A percentile compares a stretch with the other conserved stretches of the same genome.
Evolutionary conservation across 169 alveolate genomes (phyloP).

Genomic region (Cyclospora cayetanensis): DNA sequence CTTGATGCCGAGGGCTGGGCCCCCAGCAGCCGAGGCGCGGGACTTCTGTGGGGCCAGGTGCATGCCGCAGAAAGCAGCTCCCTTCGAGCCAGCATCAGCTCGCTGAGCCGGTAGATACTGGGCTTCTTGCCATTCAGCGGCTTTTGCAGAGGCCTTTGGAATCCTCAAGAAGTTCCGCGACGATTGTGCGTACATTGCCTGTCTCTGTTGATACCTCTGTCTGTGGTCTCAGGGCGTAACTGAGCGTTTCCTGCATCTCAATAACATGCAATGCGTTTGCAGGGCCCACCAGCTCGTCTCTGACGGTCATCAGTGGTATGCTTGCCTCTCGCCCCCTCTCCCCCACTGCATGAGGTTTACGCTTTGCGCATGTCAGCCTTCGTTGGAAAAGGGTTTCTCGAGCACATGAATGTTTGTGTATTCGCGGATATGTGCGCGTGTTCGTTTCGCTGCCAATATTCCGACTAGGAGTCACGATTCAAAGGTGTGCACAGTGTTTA

Average conservation of each 20-base stretch:
- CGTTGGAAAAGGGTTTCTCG: not conserved
- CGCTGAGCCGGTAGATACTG: too few relatives aligned
- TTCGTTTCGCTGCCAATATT: not conserved
- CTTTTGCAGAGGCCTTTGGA: too few relatives aligned
- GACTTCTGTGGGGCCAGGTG: constrained; percentile 37
- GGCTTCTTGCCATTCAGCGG: too few relatives aligned
- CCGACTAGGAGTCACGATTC: constrained; percentile 86
- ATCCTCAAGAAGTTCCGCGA: too few relatives aligned
- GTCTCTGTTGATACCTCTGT: not conserved
- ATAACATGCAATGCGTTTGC: constrained; percentile 94
- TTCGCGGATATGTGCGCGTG: not conserved
- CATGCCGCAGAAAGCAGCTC: not conserved
- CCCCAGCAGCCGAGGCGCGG: constrained; percentile 49
- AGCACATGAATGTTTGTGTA: not conserved
- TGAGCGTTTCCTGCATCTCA: constrained; percentile 92
- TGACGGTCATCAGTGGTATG: constrained; percentile 97
- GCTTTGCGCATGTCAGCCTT: not conserved
- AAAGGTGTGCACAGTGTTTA: constrained; percentile 95
- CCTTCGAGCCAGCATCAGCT: too few relatives aligned
- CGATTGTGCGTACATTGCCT: not conserved
- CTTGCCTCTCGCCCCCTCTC: not conserved
- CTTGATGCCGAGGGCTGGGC: constrained; percentile 46
- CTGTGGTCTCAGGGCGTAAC: constrained; percentile 76
- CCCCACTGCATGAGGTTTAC: too few relatives aligned
- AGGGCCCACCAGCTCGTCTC: constrained; percentile 99